Conservation (phyloP, 441 rosid species). For the Pelargonium myrrhifolium region DNA sequence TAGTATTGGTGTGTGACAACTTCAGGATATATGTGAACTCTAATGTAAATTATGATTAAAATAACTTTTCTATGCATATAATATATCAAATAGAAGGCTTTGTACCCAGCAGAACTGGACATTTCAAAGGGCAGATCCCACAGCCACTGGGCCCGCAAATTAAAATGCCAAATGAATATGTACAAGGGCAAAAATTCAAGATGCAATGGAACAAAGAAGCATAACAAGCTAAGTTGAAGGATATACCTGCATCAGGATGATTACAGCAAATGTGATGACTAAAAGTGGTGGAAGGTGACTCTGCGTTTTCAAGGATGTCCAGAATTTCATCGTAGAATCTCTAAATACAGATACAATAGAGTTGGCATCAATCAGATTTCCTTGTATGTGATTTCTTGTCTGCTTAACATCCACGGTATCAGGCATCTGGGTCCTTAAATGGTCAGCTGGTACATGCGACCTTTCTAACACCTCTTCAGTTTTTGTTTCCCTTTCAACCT, state of each 20-base stretch:
- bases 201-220: neutral
- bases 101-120: neutral
- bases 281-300: conserved; percentile 51
- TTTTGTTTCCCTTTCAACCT: conserved; percentile 19
- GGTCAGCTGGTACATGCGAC: conserved; percentile 25
- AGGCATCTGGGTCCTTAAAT: conserved; percentile 18
- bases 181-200: neutral
- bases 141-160: neutral
- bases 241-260: conserved; percentile 83
- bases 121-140: neutral
- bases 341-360: conserved; percentile 23
- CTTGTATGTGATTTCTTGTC: conserved; percentile 24
- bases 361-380: conserved; percentile 24
- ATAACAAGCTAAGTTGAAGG: neutral
- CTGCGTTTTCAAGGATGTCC: conserved; percentile 40
- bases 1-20: too few relatives aligned
- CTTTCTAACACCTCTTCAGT: conserved; percentile 28
- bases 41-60: too few relatives aligned
- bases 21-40: too few relatives aligned
- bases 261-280: conserved; percentile 58
- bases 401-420: conserved; percentile 24
- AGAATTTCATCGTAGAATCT: conserved; percentile 35
- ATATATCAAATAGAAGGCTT: too few relatives aligned
- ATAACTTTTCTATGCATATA: too few relatives aligned
- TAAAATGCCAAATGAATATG: neutral